phyloP scores from a whole-genome alignment of 1,139 yeast species.

The Sugiyamaella neomexicana region DNA sequence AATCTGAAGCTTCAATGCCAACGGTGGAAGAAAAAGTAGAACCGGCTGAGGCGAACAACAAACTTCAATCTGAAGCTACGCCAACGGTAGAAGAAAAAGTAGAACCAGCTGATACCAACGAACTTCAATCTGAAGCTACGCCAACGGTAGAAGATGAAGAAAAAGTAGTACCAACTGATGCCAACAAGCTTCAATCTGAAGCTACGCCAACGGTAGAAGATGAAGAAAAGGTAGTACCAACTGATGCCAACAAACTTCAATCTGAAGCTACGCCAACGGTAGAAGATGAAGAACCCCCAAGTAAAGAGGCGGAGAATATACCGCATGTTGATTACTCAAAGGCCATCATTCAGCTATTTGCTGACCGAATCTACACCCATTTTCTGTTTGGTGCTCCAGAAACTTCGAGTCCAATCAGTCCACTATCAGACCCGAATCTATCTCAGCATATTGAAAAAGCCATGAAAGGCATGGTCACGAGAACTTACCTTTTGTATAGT shows the following conservation, averaged over 20 bases:
- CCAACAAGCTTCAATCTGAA: too few species aligned
- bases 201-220: background rate
- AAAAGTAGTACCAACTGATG: background rate
- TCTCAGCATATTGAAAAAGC: background rate
- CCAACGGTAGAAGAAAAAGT: too few species aligned
- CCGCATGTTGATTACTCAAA: too few species aligned
- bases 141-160: background rate
- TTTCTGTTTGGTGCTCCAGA: slow-evolving; percentile 10
- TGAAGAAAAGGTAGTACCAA: background rate
- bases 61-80: too few species aligned
- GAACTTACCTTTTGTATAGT: slow-evolving; percentile 14
- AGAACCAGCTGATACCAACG: too few species aligned
- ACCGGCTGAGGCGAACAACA: too few species aligned
- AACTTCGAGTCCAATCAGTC: background rate
- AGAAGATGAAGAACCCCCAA: background rate
- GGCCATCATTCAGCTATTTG: slow-evolving; percentile 14
- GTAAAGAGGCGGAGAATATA: too few species aligned
- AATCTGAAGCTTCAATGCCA: too few species aligned
- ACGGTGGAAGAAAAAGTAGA: too few species aligned
- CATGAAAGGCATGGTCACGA: slow-evolving; percentile 12
- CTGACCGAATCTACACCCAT: slow-evolving; percentile 13
- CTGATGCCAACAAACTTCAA: too few species aligned
- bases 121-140: too few species aligned
- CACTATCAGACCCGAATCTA: background rate
- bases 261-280: background rate